Base-by-base conservation (phyloP, 768 basidiomycete genomes). In the Pilatotrama ljubarskyi region DNA sequence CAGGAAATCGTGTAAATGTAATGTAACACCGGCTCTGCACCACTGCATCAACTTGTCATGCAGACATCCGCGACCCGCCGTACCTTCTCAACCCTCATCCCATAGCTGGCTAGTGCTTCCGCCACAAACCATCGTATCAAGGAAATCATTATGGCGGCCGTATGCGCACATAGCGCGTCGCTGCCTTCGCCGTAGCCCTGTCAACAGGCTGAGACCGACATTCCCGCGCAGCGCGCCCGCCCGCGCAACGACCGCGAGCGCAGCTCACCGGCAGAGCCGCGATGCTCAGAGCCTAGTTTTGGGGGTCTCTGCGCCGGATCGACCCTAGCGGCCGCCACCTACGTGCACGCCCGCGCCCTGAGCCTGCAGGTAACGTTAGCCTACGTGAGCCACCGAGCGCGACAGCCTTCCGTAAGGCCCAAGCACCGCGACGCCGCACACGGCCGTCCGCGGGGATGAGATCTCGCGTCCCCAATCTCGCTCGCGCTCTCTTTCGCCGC, bases 401-500 rank as follows among this genome's bases (percentile, higher is more conserved):
- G 18, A 14, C n/a, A n/a, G n/a, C n/a, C n/a, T n/a, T n/a, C n/a
- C n/a, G n/a, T n/a, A n/a, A n/a, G n/a, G 35, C 49, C 48, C 29
- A 32, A 32, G 38, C 38, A n/a, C 50, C 50, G 50, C 50, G 50
- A 49, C 48, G 2, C 17, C 20, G 49, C 36, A 37, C 35, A 15
- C 38, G 38, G 51, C 38, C 37, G 38, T 51, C 51, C 51, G 51
- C 51, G 51, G 51, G 51, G 51, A 40, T 51, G 48, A 17, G 48
- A 58, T 58, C 56, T 58, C 26, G 48, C 48, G 40, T n/a, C 37
- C 40, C 48, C 56, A 51, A 58, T 58, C 56, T 58, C 56, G 29
- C 41, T 32, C 38, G 35, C 35, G 35, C 22, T 20, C 42, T 32
- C 20, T 42, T 6, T 40, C 51, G 40, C 40, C 38, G 24, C 40